Evolutionary conservation across 768 basidiomycete genomes (phyloP), one percentile per base, ranked within the genome.

Genomic region (Leccinum incarnatum): DNA sequence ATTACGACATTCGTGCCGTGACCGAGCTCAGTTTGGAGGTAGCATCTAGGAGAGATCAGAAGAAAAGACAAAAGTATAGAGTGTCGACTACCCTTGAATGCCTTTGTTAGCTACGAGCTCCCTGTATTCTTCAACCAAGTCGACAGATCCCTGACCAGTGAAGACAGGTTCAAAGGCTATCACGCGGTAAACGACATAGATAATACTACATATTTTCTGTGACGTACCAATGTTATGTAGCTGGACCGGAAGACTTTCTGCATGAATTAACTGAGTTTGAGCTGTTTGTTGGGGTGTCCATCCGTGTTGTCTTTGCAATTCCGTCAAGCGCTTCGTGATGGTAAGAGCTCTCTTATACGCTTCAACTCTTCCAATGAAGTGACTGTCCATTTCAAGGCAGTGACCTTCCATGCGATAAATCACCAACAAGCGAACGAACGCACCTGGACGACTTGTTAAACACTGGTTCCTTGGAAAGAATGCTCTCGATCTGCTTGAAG

Each of bases 21-120:
- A 1, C 82, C 90, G 5, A 91, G 83, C 65, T 92, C 89, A 0
- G 89, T 91, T 67, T 92, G 88, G 30, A 89, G 74, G 71, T 89
- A 89, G 59, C 85, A 87, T 2, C 87, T 77, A n/a, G 23, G 11
- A 47, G 3, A 42, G 40, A 9, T 59, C 12, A 42, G 30, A 25
- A 54, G 10, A 6, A 45, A 36, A n/a, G 11, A 37, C 7, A 34
- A n/a, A 19, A 17, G 10, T 1, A n/a, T 11, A 58, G 53, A 36
- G 27, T 50, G 42, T 19, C 25, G 17, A 11, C 45, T 65, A 75
- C 71, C 80, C 89, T 4, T 89, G 69, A 61, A 91, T 85, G 1
- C 82, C 89, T 7, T 81, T 80, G 32, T 78, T 75, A 2, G 76
- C 64, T 14, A 83, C 77, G 12, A 86, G 75, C 5, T 67, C 69